These are phyloP conservation scores for Xylaria cubensis DNA, from an alignment of 495 filamentous ascomycete species.

Conservation along the genomic window DNA sequence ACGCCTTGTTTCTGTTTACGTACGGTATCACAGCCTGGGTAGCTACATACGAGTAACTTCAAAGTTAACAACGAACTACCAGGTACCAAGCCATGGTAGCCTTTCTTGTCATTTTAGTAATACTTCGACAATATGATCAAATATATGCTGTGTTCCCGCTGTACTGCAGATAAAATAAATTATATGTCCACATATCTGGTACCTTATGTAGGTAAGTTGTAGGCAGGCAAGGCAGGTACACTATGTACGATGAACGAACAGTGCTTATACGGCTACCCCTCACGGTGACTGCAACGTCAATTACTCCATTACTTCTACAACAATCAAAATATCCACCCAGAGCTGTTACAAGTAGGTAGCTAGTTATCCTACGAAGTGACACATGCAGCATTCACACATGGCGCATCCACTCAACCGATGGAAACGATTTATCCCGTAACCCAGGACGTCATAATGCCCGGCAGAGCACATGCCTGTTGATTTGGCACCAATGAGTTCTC, in stretches of 20 bases:
- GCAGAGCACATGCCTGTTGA: constrained; percentile 13
- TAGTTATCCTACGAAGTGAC: constrained; percentile 9
- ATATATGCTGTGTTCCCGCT: not conserved
- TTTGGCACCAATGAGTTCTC: constrained; percentile 22
- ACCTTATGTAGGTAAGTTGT: too few species aligned
- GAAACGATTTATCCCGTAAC: not conserved
- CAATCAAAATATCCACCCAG: too few species aligned
- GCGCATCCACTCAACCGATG: constrained; percentile 1
- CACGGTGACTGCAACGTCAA: too few species aligned
- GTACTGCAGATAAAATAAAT: not conserved
- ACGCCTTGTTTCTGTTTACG: not conserved
- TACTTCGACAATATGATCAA: not conserved
- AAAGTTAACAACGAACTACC: too few species aligned
- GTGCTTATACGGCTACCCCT: too few species aligned
- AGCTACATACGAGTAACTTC: not conserved
- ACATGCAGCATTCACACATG: constrained; percentile 19
- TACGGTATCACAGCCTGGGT: not conserved
- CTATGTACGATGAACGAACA: too few species aligned
- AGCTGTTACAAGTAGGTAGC: not conserved
- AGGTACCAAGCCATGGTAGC: not conserved
- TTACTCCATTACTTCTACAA: too few species aligned
- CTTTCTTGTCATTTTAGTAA: not conserved
- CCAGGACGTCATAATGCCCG: constrained; percentile 16
- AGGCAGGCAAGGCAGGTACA: too few species aligned
- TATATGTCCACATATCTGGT: not conserved